A percentile compares a stretch with the other conserved stretches of the same genome.
phyloP scores from a whole-genome alignment of 164 flowering plant species.

The Saururus chinensis region DNA sequence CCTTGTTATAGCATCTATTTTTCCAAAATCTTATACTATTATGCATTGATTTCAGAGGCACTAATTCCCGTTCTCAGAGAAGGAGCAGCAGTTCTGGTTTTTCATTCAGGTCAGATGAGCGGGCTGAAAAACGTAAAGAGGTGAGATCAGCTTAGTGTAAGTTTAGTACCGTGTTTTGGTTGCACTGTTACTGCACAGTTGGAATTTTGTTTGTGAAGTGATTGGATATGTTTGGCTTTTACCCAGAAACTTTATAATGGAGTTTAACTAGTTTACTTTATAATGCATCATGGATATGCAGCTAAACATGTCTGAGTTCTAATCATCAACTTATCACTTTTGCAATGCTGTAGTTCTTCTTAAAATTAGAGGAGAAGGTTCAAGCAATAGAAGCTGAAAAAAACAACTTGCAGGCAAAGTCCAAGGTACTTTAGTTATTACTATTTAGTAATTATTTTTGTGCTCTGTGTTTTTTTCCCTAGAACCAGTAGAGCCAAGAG shows the following conservation, averaged over 20 bases:
- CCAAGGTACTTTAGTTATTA: conserved; percentile 7
- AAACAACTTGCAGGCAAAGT: conserved; percentile 54
- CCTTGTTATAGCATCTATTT: too few relatives aligned
- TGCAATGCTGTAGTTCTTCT: conserved; percentile 38
- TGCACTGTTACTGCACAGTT: neutral
- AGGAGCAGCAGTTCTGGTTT: conserved; percentile 44
- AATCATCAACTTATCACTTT: neutral
- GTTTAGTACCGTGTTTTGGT: neutral
- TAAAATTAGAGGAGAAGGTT: conserved; percentile 74
- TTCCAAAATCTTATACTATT: neutral
- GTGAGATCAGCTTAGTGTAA: conserved; percentile 18
- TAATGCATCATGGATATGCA: neutral
- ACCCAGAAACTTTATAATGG: neutral
- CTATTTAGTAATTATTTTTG: neutral
- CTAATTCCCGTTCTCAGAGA: conserved; percentile 28
- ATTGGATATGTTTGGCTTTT: neutral
- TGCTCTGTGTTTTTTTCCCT: neutral
- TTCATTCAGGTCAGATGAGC: conserved; percentile 71
- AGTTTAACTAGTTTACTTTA: neutral
- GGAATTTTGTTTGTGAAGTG: neutral
- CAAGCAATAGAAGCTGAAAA: conserved; percentile 70
- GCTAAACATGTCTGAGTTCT: neutral
- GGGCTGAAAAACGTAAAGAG: conserved; percentile 84
- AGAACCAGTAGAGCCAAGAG: neutral
- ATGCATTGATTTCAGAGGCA: conserved; percentile 22